A percentile compares a stretch with the other conserved stretches of the same genome.
Evolutionary conservation across 2,329 filamentous ascomycete species (phyloP).

Genomic region (Neonectria faginata): DNA sequence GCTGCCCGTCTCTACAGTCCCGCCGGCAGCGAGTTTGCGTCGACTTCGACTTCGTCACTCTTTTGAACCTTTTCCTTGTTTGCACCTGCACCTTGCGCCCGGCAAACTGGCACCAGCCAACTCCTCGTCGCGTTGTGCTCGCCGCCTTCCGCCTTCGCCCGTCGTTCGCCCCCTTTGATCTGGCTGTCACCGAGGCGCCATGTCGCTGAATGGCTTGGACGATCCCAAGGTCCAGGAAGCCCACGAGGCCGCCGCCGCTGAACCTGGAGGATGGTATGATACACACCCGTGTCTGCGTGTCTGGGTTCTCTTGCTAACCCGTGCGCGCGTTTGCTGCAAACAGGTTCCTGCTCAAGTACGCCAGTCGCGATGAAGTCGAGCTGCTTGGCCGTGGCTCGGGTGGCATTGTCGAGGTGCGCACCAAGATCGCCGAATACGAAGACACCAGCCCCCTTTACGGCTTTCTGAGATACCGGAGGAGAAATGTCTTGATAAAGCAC

Average conservation of each 20-base stretch:
- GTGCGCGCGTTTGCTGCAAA: conserved; percentile 31
- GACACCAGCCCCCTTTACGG: conserved; percentile 92
- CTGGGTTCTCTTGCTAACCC: conserved; percentile 32
- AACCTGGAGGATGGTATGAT: conserved; percentile 93
- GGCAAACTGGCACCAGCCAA: background rate
- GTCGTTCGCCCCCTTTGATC: conserved; percentile 23
- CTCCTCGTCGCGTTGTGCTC: background rate
- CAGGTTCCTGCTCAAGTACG: conserved; percentile 96
- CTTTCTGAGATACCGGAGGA: conserved; percentile 87
- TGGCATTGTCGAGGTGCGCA: conserved; percentile 86
- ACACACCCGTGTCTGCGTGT: background rate
- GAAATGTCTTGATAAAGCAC: conserved; percentile 93
- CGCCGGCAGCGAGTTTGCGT: conserved; percentile 29
- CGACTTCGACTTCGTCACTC: conserved; percentile 26
- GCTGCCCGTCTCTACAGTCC: conserved; percentile 20
- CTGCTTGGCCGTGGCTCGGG: conserved; percentile 81
- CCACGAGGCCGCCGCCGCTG: conserved; percentile 80
- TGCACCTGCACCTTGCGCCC: background rate
- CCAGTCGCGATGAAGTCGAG: conserved; percentile 86
- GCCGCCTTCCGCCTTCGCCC: conserved; percentile 7
- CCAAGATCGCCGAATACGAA: conserved; percentile 80
- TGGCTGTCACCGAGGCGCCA: conserved; percentile 55
- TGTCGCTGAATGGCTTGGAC: conserved; percentile 98
- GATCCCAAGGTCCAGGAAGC: conserved; percentile 83
- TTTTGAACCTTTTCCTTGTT: conserved; percentile 11